These are phyloP conservation scores for Chloranthus sessilifolius DNA, from an alignment of 164 flowering plant genomes.

Conservation along the genomic window DNA sequence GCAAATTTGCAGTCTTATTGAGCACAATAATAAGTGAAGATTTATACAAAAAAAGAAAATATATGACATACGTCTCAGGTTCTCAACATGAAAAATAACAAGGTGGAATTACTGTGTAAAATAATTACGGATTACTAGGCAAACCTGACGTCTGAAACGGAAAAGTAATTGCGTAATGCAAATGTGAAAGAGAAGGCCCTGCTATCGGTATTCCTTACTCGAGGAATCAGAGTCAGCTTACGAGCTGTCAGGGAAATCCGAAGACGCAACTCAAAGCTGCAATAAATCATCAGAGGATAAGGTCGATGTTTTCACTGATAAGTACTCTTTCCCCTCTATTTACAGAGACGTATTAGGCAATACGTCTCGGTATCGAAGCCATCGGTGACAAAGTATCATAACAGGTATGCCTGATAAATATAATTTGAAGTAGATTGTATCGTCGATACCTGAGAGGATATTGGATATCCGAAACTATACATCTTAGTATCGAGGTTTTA, in stretches of 20 bases:
- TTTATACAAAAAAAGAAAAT: background rate
- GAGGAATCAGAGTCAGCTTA: constrained; percentile 75
- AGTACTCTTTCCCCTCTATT: too few relatives aligned
- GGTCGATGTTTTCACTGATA: constrained; percentile 1
- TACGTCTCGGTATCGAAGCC: too few relatives aligned
- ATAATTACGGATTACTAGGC: too few relatives aligned
- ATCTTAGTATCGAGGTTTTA: too few relatives aligned
- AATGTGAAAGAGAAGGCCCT: constrained; percentile 67
- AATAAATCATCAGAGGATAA: constrained; percentile 9
- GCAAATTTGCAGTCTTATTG: background rate
- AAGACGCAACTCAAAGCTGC: constrained; percentile 85
- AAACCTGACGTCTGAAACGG: constrained; percentile 90
- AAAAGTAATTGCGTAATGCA: constrained; percentile 60
- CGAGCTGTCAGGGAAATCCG: constrained; percentile 61
- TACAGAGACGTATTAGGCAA: too few relatives aligned
- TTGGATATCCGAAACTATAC: too few relatives aligned
- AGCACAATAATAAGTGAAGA: background rate
- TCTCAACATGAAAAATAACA: background rate
- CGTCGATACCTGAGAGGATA: too few relatives aligned
- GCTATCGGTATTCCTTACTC: constrained; percentile 71
- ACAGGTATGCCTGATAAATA: too few relatives aligned
- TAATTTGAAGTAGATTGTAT: too few relatives aligned
- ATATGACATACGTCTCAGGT: background rate
- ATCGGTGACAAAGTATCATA: too few relatives aligned
- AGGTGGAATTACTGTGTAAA: background rate